Percentiles rank a stretch among this genome's conserved stretches.
Evolutionary conservation across 2,329 filamentous ascomycete genomes (phyloP).

Genomic region (Fusarium mundagurra): DNA sequence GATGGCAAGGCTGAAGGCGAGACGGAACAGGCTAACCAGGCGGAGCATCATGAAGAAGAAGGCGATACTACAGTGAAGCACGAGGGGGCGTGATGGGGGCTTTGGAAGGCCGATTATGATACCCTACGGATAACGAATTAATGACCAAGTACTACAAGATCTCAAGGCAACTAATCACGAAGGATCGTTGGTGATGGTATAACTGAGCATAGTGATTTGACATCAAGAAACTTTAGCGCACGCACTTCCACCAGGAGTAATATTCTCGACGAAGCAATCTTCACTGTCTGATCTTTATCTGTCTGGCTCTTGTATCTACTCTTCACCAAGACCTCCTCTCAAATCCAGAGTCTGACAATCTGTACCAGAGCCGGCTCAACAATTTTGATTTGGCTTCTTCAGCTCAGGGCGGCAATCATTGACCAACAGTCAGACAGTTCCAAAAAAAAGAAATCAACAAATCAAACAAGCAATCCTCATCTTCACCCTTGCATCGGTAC

Average conservation of each 20-base stretch:
- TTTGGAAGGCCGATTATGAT: conserved; percentile 21
- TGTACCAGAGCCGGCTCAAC: background rate
- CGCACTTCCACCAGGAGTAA: background rate
- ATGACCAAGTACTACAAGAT: conserved; percentile 6
- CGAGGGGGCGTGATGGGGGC: conserved; percentile 20
- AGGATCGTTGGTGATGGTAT: background rate
- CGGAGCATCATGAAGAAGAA: conserved; percentile 16
- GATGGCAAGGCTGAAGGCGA: conserved; percentile 51
- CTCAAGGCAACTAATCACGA: background rate
- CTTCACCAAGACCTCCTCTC: background rate
- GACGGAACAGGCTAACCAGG: conserved; percentile 34
- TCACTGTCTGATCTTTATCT: background rate
- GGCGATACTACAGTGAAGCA: conserved; percentile 21
- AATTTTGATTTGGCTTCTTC: background rate
- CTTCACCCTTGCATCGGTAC: background rate
- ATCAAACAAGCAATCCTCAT: background rate
- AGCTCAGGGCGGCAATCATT: background rate
- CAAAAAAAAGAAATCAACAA: background rate
- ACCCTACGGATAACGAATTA: conserved; percentile 22
- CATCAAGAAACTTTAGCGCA: background rate
- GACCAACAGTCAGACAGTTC: background rate
- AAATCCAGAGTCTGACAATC: background rate
- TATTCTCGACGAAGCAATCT: background rate
- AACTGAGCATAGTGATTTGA: background rate
- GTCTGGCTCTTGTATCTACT: background rate